Conservation (phyloP, 805 yeast species). For the Ascoidea tarda region DNA sequence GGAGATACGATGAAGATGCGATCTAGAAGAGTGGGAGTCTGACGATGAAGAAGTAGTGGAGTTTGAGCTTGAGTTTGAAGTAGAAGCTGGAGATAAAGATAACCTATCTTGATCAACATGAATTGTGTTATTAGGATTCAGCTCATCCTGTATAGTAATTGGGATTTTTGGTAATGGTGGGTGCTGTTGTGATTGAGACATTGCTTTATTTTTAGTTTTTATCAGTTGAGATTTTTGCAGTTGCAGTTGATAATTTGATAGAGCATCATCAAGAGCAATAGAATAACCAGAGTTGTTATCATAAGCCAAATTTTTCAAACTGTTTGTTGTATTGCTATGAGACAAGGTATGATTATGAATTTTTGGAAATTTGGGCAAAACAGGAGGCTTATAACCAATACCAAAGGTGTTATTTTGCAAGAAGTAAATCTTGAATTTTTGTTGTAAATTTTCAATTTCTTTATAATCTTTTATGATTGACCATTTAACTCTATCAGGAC, state of each 20-base stretch:
- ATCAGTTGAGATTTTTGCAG: too few relatives aligned
- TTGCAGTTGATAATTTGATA: too few relatives aligned
- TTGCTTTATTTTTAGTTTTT: too few relatives aligned
- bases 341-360: conserved; percentile 1
- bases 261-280: background rate
- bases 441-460: conserved; percentile 61
- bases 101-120: background rate
- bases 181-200: background rate
- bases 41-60: conserved; percentile 2
- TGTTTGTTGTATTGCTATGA: background rate
- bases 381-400: background rate
- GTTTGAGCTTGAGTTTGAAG: background rate
- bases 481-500: conserved; percentile 71
- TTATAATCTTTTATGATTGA: conserved; percentile 54
- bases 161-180: too few relatives aligned
- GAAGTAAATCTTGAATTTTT: conserved; percentile 41
- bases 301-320: background rate
- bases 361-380: conserved; percentile 9
- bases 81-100: background rate
- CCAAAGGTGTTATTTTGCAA: conserved; percentile 24
- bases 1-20: conserved; percentile 6
- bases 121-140: background rate
- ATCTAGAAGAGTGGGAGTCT: background rate
- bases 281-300: conserved; percentile 3
- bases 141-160: too few relatives aligned